Evolutionary conservation across 192 early-diverging fungal genomes (phyloP), one percentile per base, ranked within the genome.

Genomic region (Phycomyces blakesleeanus): DNA sequence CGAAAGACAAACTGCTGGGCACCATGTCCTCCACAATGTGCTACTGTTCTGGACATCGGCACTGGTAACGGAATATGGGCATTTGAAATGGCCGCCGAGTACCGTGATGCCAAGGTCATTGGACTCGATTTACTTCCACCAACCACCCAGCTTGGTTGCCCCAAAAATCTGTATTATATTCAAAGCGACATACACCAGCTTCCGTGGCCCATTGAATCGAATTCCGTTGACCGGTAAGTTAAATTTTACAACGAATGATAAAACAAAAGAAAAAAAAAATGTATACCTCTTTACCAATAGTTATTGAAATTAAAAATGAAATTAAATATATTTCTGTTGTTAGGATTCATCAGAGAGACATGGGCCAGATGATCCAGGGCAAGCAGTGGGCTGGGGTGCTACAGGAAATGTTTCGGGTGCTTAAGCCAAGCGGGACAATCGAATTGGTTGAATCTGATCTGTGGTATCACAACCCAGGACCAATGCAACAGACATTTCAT

Each of bases 21-120:
- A 15, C n/a, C 64, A 5, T 41, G 64, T 18, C 42, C 47, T 15
- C 55, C 24, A 1, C 22, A 38, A 15, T 16, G 55, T 6, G 55
- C 57, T 11, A 50, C 58, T 15, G 61, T 75, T 39, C 7, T 75
- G 0, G 73, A 75, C 61, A 40, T 69, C 6, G 73, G 73, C 37
- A 70, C 67, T 16, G 73, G 73, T 14, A 69, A 69, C 49, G 73
- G 73, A 26, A 69, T 69, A 21, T 75, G 73, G 73, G 73, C 73
- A 5, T 52, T 61, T 10, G 73, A 75, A 55, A 65, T 75, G 44
- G 73, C 73, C 22, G 61, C 54, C 14, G 38, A 65, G 40, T 64
- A 54, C 47, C 60, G 63, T 7, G 52, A 57, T 24, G 50, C 55
- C 8, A 38, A 62, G 55, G 63, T 75, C 12, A 54, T 66, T 15